Evolutionary conservation across 352 stramenopile species (phyloP).

Genomic region (Pythium brassicae): DNA sequence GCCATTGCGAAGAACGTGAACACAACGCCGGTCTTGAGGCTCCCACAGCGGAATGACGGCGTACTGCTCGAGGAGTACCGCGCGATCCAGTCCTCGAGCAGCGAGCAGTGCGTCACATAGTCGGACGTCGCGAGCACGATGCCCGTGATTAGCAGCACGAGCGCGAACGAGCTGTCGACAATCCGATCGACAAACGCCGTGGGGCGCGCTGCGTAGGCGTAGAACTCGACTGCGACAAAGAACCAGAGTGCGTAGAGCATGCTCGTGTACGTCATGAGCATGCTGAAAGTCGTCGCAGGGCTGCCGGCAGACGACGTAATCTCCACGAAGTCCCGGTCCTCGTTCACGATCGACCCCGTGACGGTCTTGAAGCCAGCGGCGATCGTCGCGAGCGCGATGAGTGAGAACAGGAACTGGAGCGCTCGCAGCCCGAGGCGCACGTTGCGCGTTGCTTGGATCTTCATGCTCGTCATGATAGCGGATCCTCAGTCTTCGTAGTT

Average conservation of each 20-base stretch:
- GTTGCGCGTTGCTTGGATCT: not conserved
- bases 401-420: conserved; percentile 53
- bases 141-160: conserved; percentile 46
- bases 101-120: conserved; percentile 42
- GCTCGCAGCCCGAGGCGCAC: conserved; percentile 28
- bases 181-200: conserved; percentile 21
- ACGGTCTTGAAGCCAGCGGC: conserved; percentile 26
- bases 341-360: not conserved
- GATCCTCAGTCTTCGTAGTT: no score
- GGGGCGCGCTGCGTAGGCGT: conserved; percentile 24
- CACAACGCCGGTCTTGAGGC: conserved; percentile 35
- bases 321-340: not conserved
- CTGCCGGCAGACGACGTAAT: conserved; percentile 20
- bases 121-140: conserved; percentile 52
- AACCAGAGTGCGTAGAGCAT: conserved; percentile 59
- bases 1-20: conserved; percentile 51
- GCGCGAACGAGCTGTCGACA: conserved; percentile 27
- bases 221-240: conserved; percentile 39
- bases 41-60: conserved; percentile 31
- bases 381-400: conserved; percentile 45
- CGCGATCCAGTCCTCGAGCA: conserved; percentile 8
- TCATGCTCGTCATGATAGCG: no score
- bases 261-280: conserved; percentile 57
- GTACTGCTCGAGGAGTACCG: not conserved
- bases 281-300: conserved; percentile 43